Conservation (phyloP, 371 early-diverging fungal genomes). For the Blakeslea trispora region DNA sequence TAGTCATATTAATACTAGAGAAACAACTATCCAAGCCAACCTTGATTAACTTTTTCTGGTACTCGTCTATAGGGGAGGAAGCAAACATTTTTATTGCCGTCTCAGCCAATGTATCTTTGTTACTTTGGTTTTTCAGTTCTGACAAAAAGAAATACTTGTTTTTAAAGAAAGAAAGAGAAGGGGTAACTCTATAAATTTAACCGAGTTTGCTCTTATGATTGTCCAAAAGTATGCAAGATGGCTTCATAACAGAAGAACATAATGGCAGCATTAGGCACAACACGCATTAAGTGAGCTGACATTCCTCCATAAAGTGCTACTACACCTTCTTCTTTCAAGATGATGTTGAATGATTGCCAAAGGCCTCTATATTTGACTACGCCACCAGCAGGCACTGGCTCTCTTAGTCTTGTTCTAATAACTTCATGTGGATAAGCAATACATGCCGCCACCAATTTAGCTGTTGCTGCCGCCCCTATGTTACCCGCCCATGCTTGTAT, state of each 20-base stretch:
- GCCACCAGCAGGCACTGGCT: constrained; percentile 63
- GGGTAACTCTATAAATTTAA: too few species aligned
- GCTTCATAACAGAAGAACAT: constrained; percentile 93
- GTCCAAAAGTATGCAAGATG: constrained; percentile 62
- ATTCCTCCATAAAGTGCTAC: constrained; percentile 91
- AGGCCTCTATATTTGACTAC: constrained; percentile 78
- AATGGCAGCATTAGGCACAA: constrained; percentile 95
- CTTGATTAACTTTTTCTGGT: too few species aligned
- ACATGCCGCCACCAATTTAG: constrained; percentile 88
- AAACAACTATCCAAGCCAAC: too few species aligned
- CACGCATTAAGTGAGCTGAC: constrained; percentile 91
- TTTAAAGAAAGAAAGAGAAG: too few species aligned
- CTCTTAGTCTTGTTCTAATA: constrained; percentile 82
- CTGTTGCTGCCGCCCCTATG: constrained; percentile 79
- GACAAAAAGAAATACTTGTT: too few species aligned
- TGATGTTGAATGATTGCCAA: constrained; percentile 66
- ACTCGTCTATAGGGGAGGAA: too few species aligned
- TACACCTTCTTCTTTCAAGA: constrained; percentile 84
- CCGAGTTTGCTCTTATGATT: constrained; percentile 3
- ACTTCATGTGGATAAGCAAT: constrained; percentile 89
- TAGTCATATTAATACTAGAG: too few species aligned
- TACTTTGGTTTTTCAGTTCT: too few species aligned
- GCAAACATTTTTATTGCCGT: too few species aligned
- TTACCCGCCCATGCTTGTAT: constrained; percentile 70
- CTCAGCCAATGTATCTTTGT: too few species aligned